These are phyloP conservation scores for Rhodamnia rubescens DNA, from an alignment of 345 rosid species.

Conservation along the genomic window DNA sequence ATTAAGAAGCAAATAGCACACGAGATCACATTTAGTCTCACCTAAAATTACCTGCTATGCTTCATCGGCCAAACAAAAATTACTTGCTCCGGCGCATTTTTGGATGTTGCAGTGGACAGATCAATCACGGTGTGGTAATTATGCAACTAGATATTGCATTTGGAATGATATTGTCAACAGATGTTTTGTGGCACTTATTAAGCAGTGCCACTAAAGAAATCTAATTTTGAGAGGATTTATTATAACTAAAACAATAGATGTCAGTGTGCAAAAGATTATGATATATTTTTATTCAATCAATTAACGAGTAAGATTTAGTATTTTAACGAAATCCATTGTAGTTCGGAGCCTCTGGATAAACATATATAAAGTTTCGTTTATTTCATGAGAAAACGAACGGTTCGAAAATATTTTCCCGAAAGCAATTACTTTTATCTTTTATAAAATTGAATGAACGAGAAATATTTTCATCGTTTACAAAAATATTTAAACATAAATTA, in stretches of 20 bases:
- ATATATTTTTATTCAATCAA: not conserved
- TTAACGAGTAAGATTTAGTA: not conserved
- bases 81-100: too few species aligned
- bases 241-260: not conserved
- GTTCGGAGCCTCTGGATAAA: not conserved
- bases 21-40: too few species aligned
- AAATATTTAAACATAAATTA: not conserved
- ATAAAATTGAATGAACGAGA: not conserved
- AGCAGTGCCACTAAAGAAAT: not conserved
- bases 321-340: not conserved
- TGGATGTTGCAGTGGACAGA: too few species aligned
- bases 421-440: not conserved
- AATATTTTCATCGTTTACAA: not conserved
- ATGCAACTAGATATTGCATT: not conserved
- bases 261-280: not conserved
- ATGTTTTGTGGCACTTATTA: not conserved
- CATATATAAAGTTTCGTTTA: not conserved
- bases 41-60: too few species aligned
- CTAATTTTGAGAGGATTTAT: not conserved
- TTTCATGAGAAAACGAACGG: accelerated
- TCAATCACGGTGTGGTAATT: too few species aligned
- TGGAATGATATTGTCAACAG: not conserved
- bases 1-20: too few species aligned
- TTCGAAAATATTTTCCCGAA: not conserved
- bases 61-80: too few species aligned